phyloP scores from a whole-genome alignment of 805 yeast species.

The Zygoascus biomembranicola region DNA sequence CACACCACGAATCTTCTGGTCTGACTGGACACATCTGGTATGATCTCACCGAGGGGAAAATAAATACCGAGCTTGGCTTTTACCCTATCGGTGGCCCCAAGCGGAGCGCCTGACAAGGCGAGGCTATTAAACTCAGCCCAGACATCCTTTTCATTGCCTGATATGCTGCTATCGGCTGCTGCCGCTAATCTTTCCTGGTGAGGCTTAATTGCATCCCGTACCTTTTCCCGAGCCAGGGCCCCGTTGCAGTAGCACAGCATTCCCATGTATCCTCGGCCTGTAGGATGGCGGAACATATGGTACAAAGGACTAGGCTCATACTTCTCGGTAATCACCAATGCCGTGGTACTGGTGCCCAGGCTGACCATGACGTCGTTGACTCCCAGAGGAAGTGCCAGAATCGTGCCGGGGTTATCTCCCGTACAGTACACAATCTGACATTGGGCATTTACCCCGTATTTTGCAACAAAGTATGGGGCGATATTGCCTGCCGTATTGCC shows the following conservation, averaged over 20 bases:
- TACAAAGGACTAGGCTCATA: constrained; percentile 74
- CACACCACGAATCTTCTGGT: constrained; percentile 10
- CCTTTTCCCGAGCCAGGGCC: constrained; percentile 71
- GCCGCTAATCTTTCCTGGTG: not conserved
- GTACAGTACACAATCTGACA: constrained; percentile 70
- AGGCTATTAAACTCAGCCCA: constrained; percentile 26
- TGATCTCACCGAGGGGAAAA: constrained; percentile 86
- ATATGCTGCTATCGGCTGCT: constrained; percentile 23
- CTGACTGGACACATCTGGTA: constrained; percentile 62
- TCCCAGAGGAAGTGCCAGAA: constrained; percentile 68
- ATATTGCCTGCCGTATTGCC: constrained; percentile 44
- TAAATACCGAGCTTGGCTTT: constrained; percentile 55
- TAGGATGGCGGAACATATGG: constrained; percentile 82
- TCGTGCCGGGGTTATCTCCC: constrained; percentile 87
- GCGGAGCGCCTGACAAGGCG: constrained; percentile 22
- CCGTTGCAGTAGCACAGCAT: constrained; percentile 95
- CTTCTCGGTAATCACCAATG: constrained; percentile 67
- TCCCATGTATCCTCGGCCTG: constrained; percentile 78
- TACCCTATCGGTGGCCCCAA: constrained; percentile 8
- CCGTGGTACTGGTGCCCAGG: constrained; percentile 89
- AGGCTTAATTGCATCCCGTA: constrained; percentile 53
- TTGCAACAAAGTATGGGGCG: constrained; percentile 50
- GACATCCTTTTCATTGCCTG: constrained; percentile 14
- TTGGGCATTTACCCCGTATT: constrained; percentile 48
- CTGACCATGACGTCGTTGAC: constrained; percentile 74